Conservation (phyloP, 2,329 filamentous ascomycete genomes). For the Lizonia empirigonia region DNA sequence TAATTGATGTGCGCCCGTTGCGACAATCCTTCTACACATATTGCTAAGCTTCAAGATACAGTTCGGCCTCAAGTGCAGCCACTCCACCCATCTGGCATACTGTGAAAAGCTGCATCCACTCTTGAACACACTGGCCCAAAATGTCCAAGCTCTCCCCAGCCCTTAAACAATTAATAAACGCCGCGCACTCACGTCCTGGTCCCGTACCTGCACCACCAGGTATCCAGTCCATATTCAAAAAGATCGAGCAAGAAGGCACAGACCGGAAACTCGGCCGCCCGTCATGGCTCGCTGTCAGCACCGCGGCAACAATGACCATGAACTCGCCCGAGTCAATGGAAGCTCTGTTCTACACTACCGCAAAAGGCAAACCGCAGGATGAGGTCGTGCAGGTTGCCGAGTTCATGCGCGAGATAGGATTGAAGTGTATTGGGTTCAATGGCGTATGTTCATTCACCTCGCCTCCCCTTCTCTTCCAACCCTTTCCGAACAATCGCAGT, state of each 20-base stretch:
- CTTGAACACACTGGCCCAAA: too few species aligned
- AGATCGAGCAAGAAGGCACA: conserved; percentile 41
- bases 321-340: conserved; percentile 80
- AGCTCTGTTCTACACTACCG: conserved; percentile 60
- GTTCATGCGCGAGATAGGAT: conserved; percentile 74
- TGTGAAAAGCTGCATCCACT: too few species aligned
- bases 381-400: conserved; percentile 63
- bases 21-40: neutral
- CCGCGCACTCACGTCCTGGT: conserved; percentile 43
- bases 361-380: conserved; percentile 28
- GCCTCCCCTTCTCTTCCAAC: too few species aligned
- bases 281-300: conserved; percentile 51
- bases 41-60: neutral
- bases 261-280: conserved; percentile 39
- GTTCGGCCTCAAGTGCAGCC: too few species aligned
- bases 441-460: conserved; percentile 58
- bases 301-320: conserved; percentile 82
- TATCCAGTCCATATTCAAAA: conserved; percentile 40
- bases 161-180: conserved; percentile 45
- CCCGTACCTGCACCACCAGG: conserved; percentile 41
- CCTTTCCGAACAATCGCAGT: neutral
- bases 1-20: conserved; percentile 12
- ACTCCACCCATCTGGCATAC: too few species aligned
- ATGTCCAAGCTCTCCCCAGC: conserved; percentile 47
- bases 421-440: conserved; percentile 81